Conservation (phyloP, 495 filamentous ascomycete species). For the Aspergillus affinis region DNA sequence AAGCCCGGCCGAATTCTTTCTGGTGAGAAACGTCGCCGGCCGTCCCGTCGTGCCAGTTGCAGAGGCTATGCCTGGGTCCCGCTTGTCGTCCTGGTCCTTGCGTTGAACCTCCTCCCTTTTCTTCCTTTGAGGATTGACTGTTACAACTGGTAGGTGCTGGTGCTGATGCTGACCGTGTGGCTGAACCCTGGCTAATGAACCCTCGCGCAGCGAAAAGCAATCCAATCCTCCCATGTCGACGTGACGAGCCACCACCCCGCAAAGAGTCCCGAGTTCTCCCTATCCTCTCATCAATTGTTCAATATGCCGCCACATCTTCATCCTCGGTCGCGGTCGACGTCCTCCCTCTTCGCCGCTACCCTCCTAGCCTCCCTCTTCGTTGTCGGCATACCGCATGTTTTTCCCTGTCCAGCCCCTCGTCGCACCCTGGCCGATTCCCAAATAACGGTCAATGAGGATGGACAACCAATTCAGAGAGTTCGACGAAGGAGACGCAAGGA, state of each 20-base stretch:
- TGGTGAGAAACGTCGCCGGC: constrained; percentile 1
- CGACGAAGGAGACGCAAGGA: constrained; percentile 37
- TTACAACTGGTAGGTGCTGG: constrained; percentile 2
- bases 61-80: constrained; percentile 13
- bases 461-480: constrained; percentile 40
- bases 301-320: constrained; percentile 89
- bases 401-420: constrained; percentile 88
- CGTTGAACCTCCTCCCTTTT: not conserved
- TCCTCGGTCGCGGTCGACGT: constrained; percentile 86
- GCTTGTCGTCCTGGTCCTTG: not conserved
- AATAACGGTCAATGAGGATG: constrained; percentile 49
- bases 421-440: constrained; percentile 70
- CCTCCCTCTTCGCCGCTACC: constrained; percentile 92
- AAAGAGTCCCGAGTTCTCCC: constrained; percentile 1
- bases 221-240: constrained; percentile 12
- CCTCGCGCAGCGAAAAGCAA: not conserved
- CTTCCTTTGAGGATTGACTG: constrained; percentile 1
- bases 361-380: constrained; percentile 86
- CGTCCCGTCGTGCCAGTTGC: not conserved
- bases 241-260: constrained; percentile 8
- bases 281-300: constrained; percentile 2
- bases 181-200: not conserved
- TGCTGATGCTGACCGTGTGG: not conserved
- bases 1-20: constrained; percentile 24
- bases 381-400: constrained; percentile 85